Percentiles rank a stretch among this genome's conserved stretches.
Conservation (phyloP, 2,329 filamentous ascomycete genomes). For the Didymella pinodella region DNA sequence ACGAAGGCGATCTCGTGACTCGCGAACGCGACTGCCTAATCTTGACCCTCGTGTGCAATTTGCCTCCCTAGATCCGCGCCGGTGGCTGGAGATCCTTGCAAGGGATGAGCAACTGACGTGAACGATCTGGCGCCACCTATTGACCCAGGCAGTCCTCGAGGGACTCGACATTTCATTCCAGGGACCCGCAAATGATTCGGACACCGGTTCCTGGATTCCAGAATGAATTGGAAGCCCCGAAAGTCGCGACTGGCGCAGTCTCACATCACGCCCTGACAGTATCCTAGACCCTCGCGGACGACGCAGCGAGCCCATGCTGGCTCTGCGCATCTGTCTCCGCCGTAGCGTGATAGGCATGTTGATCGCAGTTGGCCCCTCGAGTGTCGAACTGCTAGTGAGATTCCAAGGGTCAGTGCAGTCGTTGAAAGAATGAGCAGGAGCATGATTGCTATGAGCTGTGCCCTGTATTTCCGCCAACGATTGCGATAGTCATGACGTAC, state of each 20-base stretch:
- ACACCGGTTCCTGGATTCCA: conserved; percentile 9
- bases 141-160: conserved; percentile 6
- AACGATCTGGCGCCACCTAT: conserved; percentile 23
- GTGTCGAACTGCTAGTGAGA: conserved; percentile 30
- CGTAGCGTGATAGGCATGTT: conserved; percentile 24
- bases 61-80: conserved; percentile 22
- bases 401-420: conserved; percentile 31
- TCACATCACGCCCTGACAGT: conserved; percentile 31
- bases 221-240: conserved; percentile 8
- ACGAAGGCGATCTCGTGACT: conserved; percentile 14
- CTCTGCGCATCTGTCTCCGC: conserved; percentile 33
- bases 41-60: conserved; percentile 17
- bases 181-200: neutral
- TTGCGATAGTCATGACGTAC: conserved; percentile 7
- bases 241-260: neutral
- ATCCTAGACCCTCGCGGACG: conserved; percentile 30
- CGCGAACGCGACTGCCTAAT: conserved; percentile 13
- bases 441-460: conserved; percentile 28
- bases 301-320: conserved; percentile 33
- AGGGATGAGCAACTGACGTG: conserved; percentile 18
- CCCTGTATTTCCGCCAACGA: conserved; percentile 33
- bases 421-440: conserved; percentile 34
- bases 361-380: conserved; percentile 19
- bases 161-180: conserved; percentile 11
- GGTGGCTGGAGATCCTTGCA: conserved; percentile 28